Base-by-base conservation (phyloP, 805 yeast species). In the Metschnikowia santaceciliae region DNA sequence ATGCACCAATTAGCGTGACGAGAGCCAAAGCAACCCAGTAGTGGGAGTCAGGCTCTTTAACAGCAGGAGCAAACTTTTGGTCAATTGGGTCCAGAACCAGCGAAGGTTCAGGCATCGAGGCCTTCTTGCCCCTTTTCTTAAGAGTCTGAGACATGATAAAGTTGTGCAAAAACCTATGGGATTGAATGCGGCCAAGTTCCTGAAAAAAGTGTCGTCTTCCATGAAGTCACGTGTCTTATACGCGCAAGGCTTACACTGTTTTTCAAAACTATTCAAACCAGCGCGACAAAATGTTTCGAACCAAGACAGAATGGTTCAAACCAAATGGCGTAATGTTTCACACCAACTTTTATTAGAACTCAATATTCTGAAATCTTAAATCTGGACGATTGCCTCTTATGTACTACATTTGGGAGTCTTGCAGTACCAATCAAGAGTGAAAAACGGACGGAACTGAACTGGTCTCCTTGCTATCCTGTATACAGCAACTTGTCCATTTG, bases 1-100 rank as follows among this genome's bases (percentile, higher is more conserved):
- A 69, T 33, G 74, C 68, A 0, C 83, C 82, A 20, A 73, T 48
- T 0, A 63, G 37, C 1, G 83, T 77, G 14, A 80, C 68, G 5
- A 64, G 49, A 1, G 61, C 50, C 50, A 76, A 63, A 2, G 76
- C 75, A 22, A 68, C 49, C 56, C 62, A 65, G 53, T 72, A 70
- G 43, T 65, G 63, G 26, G 33, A 50, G 14, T 65, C 68, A 0
- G 75, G 60, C 11, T 70, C 75, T 38, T 44, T 50, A n/a, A 26
- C 32, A 10, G 39, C 44, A 2, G 33, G 42, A n/a, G 44, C 20
- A 8, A 38, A 14, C 33, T 49, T 46, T 1, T 30, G 33, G 14
- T 48, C 52, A 32, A 33, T 33, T 4, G 34, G 22, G n/a, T 15
- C 33, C 35, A 44, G 51, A 17, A 23, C 51, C 19, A 30, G 55